Conservation (phyloP, 1,284 basidiomycete species). For the Microbotryum saponariae region DNA sequence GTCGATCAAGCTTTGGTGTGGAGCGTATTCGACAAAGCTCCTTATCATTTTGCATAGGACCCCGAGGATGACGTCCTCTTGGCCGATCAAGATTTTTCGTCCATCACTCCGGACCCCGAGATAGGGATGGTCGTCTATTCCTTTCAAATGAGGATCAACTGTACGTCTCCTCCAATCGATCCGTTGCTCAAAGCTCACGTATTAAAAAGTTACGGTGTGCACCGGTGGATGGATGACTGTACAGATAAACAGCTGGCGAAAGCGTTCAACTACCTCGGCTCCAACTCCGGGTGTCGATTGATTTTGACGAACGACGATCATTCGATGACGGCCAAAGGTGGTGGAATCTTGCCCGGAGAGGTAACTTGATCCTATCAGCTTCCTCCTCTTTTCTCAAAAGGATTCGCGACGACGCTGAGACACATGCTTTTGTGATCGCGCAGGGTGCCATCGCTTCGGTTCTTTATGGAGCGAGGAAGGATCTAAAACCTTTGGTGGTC, state of each 20-base stretch:
- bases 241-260: constrained; percentile 78
- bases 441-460: constrained; percentile 77
- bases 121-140: constrained; percentile 76
- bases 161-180: no score
- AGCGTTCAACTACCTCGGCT: constrained; percentile 75
- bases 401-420: no score
- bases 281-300: constrained; percentile 68
- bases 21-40: no score
- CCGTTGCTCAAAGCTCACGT: no score
- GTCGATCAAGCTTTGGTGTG: no score
- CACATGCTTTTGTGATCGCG: background rate
- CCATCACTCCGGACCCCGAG: constrained; percentile 59
- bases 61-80: constrained; percentile 70
- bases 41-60: constrained; percentile 49
- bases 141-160: constrained; percentile 41
- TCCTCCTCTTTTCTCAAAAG: no score
- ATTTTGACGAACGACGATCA: constrained; percentile 88
- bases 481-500: constrained; percentile 57
- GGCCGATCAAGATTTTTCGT: constrained; percentile 58
- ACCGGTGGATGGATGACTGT: constrained; percentile 17
- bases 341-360: constrained; percentile 2
- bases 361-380: background rate
- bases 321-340: constrained; percentile 48
- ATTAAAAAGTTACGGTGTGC: no score
- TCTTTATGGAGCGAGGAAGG: constrained; percentile 61